phyloP scores from a whole-genome alignment of 1,284 basidiomycete species.

The Porodaedalea pini region DNA sequence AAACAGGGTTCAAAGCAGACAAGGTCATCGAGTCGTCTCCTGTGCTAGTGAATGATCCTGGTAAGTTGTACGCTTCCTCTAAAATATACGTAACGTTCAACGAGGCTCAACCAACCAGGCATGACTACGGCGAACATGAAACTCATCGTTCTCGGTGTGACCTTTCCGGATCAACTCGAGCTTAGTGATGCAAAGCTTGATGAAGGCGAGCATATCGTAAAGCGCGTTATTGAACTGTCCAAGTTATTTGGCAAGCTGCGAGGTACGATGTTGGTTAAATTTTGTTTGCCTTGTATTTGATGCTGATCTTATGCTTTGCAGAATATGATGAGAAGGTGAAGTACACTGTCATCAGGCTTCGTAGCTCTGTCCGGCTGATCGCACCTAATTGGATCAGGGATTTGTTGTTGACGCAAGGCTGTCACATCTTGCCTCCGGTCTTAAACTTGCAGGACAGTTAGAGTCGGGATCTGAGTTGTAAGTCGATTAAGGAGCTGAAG shows the following conservation, averaged over 20 bases:
- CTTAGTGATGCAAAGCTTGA: slow-evolving; percentile 65
- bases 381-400: slow-evolving; percentile 39
- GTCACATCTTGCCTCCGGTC: slow-evolving; percentile 68
- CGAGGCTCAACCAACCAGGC: too few relatives aligned
- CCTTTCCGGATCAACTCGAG: slow-evolving; percentile 56
- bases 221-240: slow-evolving; percentile 64
- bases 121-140: slow-evolving; percentile 85
- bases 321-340: slow-evolving; percentile 63
- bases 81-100: too few relatives aligned
- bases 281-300: background rate
- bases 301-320: slow-evolving; percentile 28
- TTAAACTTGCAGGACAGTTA: slow-evolving; percentile 3
- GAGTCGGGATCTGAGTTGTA: background rate
- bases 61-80: slow-evolving; percentile 39
- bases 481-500: too few relatives aligned
- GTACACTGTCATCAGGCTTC: too few relatives aligned
- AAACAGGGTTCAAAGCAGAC: slow-evolving; percentile 80
- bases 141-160: slow-evolving; percentile 62
- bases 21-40: slow-evolving; percentile 64
- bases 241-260: slow-evolving; percentile 60
- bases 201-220: slow-evolving; percentile 80
- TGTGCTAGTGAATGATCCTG: slow-evolving; percentile 72
- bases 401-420: slow-evolving; percentile 77
- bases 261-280: slow-evolving; percentile 49
- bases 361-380: background rate